phyloP scores from a whole-genome alignment of 495 filamentous ascomycete species.

The Parathielavia hyrcaniae region DNA sequence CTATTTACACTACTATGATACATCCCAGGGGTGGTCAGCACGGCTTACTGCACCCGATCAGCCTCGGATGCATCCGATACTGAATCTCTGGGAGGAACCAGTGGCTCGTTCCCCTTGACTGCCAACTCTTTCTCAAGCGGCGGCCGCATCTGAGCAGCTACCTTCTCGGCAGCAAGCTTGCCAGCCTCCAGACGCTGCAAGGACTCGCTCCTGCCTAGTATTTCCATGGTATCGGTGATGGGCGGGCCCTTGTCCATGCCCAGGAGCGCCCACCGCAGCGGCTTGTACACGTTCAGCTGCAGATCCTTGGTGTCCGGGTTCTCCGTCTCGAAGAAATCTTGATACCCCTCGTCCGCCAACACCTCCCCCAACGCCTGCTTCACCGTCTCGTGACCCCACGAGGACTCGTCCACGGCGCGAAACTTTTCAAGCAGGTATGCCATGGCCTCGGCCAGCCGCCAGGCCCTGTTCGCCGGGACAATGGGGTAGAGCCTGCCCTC shows the following conservation, averaged over 20 bases:
- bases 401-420: neutral
- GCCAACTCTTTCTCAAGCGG: neutral
- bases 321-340: slow-evolving; percentile 7
- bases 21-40: too few species aligned
- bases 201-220: slow-evolving; percentile 58
- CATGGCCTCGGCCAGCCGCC: neutral
- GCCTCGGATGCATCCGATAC: too few species aligned
- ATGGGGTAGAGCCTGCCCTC: neutral
- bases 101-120: neutral
- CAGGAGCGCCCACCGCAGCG: slow-evolving; percentile 62
- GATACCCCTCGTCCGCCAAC: neutral
- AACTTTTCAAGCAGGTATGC: neutral
- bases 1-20: too few species aligned
- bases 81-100: too few species aligned
- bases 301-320: slow-evolving; percentile 33
- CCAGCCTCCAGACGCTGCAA: slow-evolving; percentile 45
- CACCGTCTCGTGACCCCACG: slow-evolving; percentile 9
- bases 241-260: slow-evolving; percentile 54
- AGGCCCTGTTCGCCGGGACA: neutral
- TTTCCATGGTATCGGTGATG: slow-evolving; percentile 51
- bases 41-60: too few species aligned
- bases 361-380: neutral
- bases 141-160: neutral
- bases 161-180: neutral
- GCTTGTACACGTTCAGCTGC: slow-evolving; percentile 42